Base-by-base conservation (phyloP, 441 rosid genomes). In the Mallotus repandus region DNA sequence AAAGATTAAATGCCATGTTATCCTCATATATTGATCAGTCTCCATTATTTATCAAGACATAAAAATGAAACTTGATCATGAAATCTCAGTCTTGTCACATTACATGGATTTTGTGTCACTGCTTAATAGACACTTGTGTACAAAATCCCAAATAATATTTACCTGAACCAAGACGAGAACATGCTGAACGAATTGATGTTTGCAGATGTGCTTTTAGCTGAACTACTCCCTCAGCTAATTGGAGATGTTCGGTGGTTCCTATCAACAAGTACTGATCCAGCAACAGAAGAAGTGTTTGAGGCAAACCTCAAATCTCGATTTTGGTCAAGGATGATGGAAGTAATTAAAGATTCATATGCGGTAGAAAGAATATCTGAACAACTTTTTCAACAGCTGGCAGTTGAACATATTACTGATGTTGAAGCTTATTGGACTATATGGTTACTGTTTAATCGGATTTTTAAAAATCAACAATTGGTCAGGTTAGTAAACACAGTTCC, bases 401-500 rank as follows among this genome's bases (percentile, higher is more conserved):
- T 76, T 74, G 88, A 85, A 74, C 73, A 65, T 76, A 86, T 82
- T 59, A 87, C 78, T 79, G 97, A 93, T 77, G 66, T 78, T 76
- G 98, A 96, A 88, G 97, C 94, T 62, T 96, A 89, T 79, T 93
- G 97, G 97, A 85, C 80, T 68, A 80, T 91, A 69, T 90, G 98
- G 97, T 74, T 85, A 63, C 76, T 91, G 86, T 96, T 87, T 84
- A 84, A 85, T 79, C 80, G 52, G 63, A 71, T 75, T 77, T 65
- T 89, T 52, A 73, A 82, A 66, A 77, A 81, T 59, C 86, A 88
- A 35, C 80, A 84, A 73, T 86, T 96, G 46, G 73, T 88, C 82
- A 91, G 97, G 98, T 88, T 68, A 57, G 97, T 68, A 73, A 70
- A 73, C 50, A 63, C 43, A 22, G 46, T 79, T 72, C 32, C 9